Evolutionary conservation across 768 basidiomycete genomes (phyloP).

Genomic region (Lactifluus pinguis): DNA sequence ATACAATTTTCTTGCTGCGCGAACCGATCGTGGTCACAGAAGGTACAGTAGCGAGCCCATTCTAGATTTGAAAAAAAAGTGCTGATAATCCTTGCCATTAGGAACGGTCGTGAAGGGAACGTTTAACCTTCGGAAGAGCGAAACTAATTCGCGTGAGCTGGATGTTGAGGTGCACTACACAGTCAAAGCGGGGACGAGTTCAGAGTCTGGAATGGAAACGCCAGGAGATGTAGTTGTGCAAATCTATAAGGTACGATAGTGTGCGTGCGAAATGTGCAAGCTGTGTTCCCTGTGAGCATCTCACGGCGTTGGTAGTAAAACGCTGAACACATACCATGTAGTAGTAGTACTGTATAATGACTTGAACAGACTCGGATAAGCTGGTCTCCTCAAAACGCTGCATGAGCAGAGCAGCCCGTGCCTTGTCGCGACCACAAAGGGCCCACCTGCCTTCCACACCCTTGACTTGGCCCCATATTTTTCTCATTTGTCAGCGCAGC

Average conservation of each 20-base stretch:
- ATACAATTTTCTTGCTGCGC: slow-evolving; percentile 79
- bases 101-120: slow-evolving; percentile 67
- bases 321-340: too few species aligned
- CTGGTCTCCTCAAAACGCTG: too few species aligned
- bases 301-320: not conserved
- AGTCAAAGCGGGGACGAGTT: slow-evolving; percentile 34
- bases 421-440: too few species aligned
- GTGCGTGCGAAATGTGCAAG: not conserved
- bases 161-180: slow-evolving; percentile 84
- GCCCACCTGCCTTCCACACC: too few species aligned
- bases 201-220: slow-evolving; percentile 16
- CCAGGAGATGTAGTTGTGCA: slow-evolving; percentile 51
- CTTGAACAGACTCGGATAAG: too few species aligned
- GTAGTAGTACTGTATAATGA: too few species aligned
- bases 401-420: too few species aligned
- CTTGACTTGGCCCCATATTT: too few species aligned
- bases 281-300: not conserved
- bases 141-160: slow-evolving; percentile 74
- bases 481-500: too few species aligned
- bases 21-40: slow-evolving; percentile 70
- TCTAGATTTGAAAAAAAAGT: too few species aligned
- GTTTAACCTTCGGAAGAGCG: slow-evolving; percentile 80
- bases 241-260: slow-evolving; percentile 67
- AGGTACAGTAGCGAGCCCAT: slow-evolving; percentile 36
- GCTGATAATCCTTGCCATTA: slow-evolving; percentile 23